Percentiles rank a stretch among this genome's conserved stretches.
phyloP scores from a whole-genome alignment of 345 rosid genomes.

The Camelina sativa region DNA sequence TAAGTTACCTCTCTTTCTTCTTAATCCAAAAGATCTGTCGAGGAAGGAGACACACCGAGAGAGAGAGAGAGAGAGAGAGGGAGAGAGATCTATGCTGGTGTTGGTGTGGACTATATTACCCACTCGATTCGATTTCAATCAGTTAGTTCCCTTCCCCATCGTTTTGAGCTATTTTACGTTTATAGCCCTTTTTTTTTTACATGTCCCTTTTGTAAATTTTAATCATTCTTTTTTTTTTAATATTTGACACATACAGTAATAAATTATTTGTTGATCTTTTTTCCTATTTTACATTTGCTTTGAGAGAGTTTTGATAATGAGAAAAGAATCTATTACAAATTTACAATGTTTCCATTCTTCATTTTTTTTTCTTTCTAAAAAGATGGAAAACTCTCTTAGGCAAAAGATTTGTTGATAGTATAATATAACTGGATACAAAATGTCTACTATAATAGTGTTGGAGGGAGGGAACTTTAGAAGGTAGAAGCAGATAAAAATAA shows the following conservation, averaged over 20 bases:
- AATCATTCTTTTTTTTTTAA: too few species aligned
- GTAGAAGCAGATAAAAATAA: too few species aligned
- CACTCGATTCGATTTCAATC: background rate
- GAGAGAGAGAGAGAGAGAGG: background rate
- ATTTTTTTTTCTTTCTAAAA: too few species aligned
- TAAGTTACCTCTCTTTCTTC: conserved; percentile 22
- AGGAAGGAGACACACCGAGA: background rate
- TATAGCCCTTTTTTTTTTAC: background rate
- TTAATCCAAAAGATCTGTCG: background rate
- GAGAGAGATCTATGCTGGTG: background rate
- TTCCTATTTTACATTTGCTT: too few species aligned
- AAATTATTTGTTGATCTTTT: too few species aligned
- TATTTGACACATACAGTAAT: too few species aligned
- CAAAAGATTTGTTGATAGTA: background rate
- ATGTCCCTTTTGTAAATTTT: background rate
- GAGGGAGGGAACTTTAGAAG: too few species aligned
- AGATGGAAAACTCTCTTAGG: background rate
- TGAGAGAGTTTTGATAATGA: background rate
- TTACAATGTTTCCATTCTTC: too few species aligned
- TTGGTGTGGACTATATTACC: background rate
- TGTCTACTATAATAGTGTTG: too few species aligned
- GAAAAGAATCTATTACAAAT: background rate
- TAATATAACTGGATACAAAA: too few species aligned
- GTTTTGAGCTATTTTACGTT: background rate
- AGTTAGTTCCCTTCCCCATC: background rate